Base-by-base conservation (phyloP, 345 rosid species). In the Combretum micranthum region DNA sequence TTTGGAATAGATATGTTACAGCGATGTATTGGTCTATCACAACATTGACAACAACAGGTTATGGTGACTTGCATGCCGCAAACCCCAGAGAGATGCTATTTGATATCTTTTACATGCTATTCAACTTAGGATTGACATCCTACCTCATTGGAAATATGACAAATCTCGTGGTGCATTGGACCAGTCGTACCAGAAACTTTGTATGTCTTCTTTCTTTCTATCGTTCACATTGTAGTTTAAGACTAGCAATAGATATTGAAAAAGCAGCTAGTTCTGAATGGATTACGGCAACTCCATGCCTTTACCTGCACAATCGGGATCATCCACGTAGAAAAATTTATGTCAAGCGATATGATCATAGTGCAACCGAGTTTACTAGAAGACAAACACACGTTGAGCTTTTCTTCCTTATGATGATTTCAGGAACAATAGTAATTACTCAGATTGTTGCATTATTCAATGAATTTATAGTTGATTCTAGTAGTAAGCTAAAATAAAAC, bases 131-230 rank as follows among this genome's bases (percentile, higher is more conserved):
- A 55, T 72, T 93, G 67, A 93, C 97, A 4, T 71, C 99, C 65
- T 93, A 93, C 77, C 77, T 93, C 56, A 93, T 93, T 42, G 99
- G 99, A 20, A 93, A 93, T 65, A 89, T 93, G 99, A 93, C 99
- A 51, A 89, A 93, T 67, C 96, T 93, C 2, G 97, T 89, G 11
- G 99, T 93, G 71, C 97, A 93, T 61, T 87, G 97, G 96, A 89
- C 99, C 70, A 80, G 97, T 82, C 91, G 94, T 70, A 93, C 99
- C 61, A 76, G 97, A 64, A 83, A 57, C 71, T 93, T 86, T 53
- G 99, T 93, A 87, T 62, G 88, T 12, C 68, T 44, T 20, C 18
- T 44, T 45, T 39, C 57, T 13, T 73, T 55, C 15, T 62, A 45
- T 45, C 51, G 66, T 55, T 42, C 59, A 19, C 57, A 15, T 15